These are phyloP conservation scores for Aspergillus viridinutans DNA, from an alignment of 2,329 filamentous ascomycete genomes.

Conservation along the genomic window DNA sequence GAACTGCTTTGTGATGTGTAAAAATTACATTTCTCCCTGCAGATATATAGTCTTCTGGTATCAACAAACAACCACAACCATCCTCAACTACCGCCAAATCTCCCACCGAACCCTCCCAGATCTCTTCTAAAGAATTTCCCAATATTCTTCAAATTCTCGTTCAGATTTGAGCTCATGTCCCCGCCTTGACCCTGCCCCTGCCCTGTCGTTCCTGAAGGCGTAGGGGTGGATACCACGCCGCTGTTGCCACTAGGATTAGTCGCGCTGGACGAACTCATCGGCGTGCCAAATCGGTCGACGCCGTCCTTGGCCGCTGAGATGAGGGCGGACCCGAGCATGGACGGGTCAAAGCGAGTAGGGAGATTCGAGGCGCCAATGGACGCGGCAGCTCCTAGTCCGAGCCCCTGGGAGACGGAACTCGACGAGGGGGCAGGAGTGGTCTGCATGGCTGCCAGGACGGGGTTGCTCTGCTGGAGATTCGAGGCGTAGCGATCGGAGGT, in stretches of 20 bases:
- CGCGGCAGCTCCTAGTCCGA: conserved; percentile 42
- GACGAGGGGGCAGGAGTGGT: conserved; percentile 24
- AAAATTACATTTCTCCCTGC: not conserved
- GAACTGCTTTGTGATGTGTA: not conserved
- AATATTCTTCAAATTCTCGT: conserved; percentile 92
- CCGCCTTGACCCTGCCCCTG: conserved; percentile 20
- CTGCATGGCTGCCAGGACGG: conserved; percentile 64
- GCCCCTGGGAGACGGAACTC: conserved; percentile 44
- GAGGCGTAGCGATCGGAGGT: conserved; percentile 59
- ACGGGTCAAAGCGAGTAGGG: conserved; percentile 68
- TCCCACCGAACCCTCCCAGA: conserved; percentile 68
- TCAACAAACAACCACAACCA: not conserved
- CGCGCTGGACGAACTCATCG: conserved; percentile 39
- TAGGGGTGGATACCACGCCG: conserved; percentile 16
- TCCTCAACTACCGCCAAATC: conserved; percentile 53
- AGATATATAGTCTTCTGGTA: not conserved
- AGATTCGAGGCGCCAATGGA: conserved; percentile 44
- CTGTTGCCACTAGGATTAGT: conserved; percentile 22
- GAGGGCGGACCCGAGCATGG: conserved; percentile 78
- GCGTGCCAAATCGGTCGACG: conserved; percentile 70
- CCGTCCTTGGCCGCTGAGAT: conserved; percentile 84
- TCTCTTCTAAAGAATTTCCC: conserved; percentile 94
- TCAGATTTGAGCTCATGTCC: conserved; percentile 57
- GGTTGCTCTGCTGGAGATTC: conserved; percentile 65
- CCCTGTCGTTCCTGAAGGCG: conserved; percentile 19